Percentiles rank a stretch among this genome's conserved stretches.
Conservation (phyloP, 2,329 filamentous ascomycete genomes). For the Ophiostoma sp. region DNA sequence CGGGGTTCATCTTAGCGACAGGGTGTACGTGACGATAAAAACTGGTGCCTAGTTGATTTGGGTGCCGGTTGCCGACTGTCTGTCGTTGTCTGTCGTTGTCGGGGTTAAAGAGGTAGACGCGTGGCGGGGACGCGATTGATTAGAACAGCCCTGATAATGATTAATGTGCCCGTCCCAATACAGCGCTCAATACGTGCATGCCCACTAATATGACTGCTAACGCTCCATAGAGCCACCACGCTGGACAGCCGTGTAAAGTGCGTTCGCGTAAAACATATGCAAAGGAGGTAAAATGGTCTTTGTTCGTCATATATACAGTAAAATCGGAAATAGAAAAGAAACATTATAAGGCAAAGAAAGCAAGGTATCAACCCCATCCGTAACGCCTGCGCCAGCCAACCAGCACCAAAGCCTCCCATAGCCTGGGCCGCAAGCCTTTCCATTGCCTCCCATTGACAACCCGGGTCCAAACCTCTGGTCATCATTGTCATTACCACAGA, state of each 20-base stretch:
- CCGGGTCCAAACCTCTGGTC: not conserved
- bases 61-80: not conserved
- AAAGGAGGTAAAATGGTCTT: not conserved
- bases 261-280: no score
- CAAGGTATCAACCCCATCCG: conserved; percentile 9
- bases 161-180: not conserved
- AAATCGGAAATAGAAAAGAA: not conserved
- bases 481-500: not conserved
- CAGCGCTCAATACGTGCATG: not conserved
- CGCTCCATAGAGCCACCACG: no score
- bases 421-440: no score
- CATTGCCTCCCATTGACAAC: not conserved
- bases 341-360: not conserved
- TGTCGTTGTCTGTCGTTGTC: not conserved
- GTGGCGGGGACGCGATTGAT: conserved; percentile 1
- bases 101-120: not conserved
- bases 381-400: conserved; percentile 9
- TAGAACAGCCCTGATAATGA: not conserved
- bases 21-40: not conserved
- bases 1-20: conserved; percentile 35
- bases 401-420: not conserved
- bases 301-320: not conserved
- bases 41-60: not conserved
- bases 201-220: no score
- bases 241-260: no score